Base-by-base conservation (phyloP, 2,329 filamentous ascomycete genomes). In the Neoarthrinium moseri region DNA sequence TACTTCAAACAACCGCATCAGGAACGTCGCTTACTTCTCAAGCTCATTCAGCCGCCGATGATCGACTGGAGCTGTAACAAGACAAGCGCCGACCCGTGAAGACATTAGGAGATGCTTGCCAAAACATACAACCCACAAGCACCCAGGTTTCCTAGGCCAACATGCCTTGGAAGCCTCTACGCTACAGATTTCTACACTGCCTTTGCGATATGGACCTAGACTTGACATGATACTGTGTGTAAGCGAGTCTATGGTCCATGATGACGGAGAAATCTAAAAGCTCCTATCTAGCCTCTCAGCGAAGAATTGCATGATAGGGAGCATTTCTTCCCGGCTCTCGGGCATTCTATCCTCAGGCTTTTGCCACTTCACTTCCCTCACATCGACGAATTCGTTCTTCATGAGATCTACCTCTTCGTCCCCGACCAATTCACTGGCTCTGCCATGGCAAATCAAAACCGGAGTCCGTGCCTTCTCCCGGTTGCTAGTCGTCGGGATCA, bases 271-370 rank as follows among this genome's bases (percentile, higher is more conserved):
- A n/a, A n/a, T n/a, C 32, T 15, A 20, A 17, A 20, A 43, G 15
- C 54, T 56, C 20, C 56, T 50, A 4, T 22, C 57, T 55, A 94
- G 65, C 57, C 85, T 77, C 41, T 85, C 77, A 0, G 85, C 84
- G 57, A 91, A 78, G 57, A 86, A 96, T 59, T 86, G 81, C 90
- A 96, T 96, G 49, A 96, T 78, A 1, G 91, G 91, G 58, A 91
- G 61, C 78, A 95, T 91, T 74, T 97, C 91, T 10, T 95, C 90
- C 43, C 86, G 76, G 61, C 77, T 86, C 36, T 75, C 72, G n/a
- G 91, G 90, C 91, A 96, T 96, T 1, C 78, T 78, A 64, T 95
- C 89, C 5, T 85, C 87, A 3, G 64, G 66, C 60, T 84, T 81
- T 58, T 76, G 79, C 82, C 88, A 94, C 58, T 80, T 80, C 46